A percentile compares a stretch with the other conserved stretches of the same genome.
Conservation (phyloP, 1,139 yeast species). For the Blastobotrys elegans region DNA sequence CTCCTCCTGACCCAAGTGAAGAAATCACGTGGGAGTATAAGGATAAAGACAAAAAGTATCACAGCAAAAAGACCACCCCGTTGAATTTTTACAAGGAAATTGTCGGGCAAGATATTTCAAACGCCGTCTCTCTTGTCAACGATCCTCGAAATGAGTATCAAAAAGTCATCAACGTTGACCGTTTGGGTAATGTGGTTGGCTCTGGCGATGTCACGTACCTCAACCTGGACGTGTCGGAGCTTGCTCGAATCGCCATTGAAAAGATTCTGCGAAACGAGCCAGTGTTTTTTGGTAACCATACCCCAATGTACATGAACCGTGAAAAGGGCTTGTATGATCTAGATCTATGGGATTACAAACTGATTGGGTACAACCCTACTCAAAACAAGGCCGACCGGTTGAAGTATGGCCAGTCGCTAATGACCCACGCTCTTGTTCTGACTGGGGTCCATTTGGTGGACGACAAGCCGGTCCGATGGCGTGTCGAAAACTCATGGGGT, state of each 20-base stretch:
- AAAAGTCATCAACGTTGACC: constrained; percentile 60
- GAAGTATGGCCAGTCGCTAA: constrained; percentile 52
- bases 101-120: constrained; percentile 47
- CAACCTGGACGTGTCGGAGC: constrained; percentile 54
- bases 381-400: constrained; percentile 60
- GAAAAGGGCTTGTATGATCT: constrained; percentile 64
- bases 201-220: constrained; percentile 58
- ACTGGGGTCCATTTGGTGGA: constrained; percentile 63
- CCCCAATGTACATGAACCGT: constrained; percentile 59
- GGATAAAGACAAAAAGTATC: constrained; percentile 65
- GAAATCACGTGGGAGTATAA: constrained; percentile 66
- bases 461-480: constrained; percentile 65
- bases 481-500: constrained; percentile 88
- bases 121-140: constrained; percentile 62
- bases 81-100: constrained; percentile 53
- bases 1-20: constrained; percentile 70
- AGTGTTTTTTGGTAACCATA: constrained; percentile 77
- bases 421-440: constrained; percentile 87
- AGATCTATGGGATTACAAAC: constrained; percentile 60
- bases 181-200: constrained; percentile 65
- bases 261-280: constrained; percentile 69
- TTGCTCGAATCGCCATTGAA: constrained; percentile 57
- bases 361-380: constrained; percentile 55
- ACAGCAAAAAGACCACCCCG: constrained; percentile 54
- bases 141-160: constrained; percentile 74